Evolutionary conservation across 164 flowering plant genomes (phyloP).

Genomic region (Sextonia rubra): DNA sequence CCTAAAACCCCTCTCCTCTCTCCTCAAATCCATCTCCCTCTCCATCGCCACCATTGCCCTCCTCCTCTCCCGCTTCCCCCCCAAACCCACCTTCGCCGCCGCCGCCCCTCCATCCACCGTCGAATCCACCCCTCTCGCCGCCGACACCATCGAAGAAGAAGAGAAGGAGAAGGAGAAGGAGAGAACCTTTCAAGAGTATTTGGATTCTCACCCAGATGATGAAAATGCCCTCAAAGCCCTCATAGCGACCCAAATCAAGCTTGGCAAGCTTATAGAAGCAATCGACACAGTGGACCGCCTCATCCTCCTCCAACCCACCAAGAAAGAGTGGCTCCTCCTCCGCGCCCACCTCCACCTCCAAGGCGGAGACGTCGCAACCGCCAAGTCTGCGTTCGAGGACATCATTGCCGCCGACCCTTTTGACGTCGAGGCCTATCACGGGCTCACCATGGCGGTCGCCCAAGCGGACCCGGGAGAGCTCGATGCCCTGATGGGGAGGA

Average conservation of each 20-base stretch:
- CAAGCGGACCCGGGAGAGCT: constrained; percentile 33
- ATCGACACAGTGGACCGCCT: constrained; percentile 45
- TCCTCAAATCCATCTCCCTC: not conserved
- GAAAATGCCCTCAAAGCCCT: constrained; percentile 39
- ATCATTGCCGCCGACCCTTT: constrained; percentile 54
- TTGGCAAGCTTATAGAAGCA: constrained; percentile 49
- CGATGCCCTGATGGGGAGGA: constrained; percentile 41
- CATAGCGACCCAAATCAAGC: constrained; percentile 63
- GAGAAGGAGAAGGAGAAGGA: constrained; percentile 29
- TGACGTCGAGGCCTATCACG: constrained; percentile 76
- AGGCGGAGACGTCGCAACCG: constrained; percentile 46
- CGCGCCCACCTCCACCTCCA: constrained; percentile 46
- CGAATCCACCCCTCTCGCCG: constrained; percentile 13
- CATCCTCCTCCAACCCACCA: constrained; percentile 53
- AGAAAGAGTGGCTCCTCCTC: constrained; percentile 64
- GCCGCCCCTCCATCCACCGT: constrained; percentile 26
- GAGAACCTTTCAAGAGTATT: constrained; percentile 40
- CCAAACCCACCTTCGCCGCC: constrained; percentile 36
- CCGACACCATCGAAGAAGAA: not conserved
- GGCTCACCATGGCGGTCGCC: constrained; percentile 53
- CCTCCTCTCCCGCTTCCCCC: constrained; percentile 41
- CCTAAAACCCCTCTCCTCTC: constrained; percentile 18
- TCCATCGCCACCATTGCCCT: constrained; percentile 12
- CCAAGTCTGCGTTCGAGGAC: constrained; percentile 55
- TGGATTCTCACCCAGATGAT: constrained; percentile 40